Conservation (phyloP, 176 grass and related monocot species). For the Cymbopogon citratus region DNA sequence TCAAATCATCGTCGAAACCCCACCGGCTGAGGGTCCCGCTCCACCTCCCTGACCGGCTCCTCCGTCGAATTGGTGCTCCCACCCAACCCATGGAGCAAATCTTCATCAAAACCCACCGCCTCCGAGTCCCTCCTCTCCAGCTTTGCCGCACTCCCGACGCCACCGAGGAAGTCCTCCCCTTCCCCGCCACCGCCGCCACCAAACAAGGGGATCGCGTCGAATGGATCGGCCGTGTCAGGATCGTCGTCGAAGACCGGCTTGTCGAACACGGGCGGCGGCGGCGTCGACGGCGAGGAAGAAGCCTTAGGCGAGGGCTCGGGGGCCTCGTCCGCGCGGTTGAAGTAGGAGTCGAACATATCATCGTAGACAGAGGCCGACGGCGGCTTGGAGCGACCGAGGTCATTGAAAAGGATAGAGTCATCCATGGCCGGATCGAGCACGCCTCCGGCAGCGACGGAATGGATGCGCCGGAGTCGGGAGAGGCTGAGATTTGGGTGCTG, state of each 20-base stretch:
- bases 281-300: conserved; percentile 22
- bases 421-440: conserved; percentile 38
- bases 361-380: conserved; percentile 29
- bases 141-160: conserved; percentile 23
- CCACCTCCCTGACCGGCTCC: conserved; percentile 7
- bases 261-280: conserved; percentile 24
- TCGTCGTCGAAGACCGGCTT: conserved; percentile 48
- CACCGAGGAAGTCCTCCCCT: conserved; percentile 37
- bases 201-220: conserved; percentile 37
- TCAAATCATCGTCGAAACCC: conserved; percentile 43
- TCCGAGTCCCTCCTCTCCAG: neutral
- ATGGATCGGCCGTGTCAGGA: conserved; percentile 15
- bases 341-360: conserved; percentile 43
- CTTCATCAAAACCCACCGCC: conserved; percentile 32
- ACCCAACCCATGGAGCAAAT: conserved; percentile 52
- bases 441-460: neutral
- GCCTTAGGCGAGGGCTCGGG: conserved; percentile 21
- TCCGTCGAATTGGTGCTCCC: conserved; percentile 16
- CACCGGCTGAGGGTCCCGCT: neutral
- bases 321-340: neutral
- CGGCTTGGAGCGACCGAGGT: conserved; percentile 15
- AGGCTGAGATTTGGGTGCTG: neutral
- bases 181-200: conserved; percentile 25
- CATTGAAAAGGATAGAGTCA: conserved; percentile 31
- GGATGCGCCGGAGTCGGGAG: neutral